Base-by-base conservation (phyloP, 1,284 basidiomycete genomes). In the Microbotryum intermedium region DNA sequence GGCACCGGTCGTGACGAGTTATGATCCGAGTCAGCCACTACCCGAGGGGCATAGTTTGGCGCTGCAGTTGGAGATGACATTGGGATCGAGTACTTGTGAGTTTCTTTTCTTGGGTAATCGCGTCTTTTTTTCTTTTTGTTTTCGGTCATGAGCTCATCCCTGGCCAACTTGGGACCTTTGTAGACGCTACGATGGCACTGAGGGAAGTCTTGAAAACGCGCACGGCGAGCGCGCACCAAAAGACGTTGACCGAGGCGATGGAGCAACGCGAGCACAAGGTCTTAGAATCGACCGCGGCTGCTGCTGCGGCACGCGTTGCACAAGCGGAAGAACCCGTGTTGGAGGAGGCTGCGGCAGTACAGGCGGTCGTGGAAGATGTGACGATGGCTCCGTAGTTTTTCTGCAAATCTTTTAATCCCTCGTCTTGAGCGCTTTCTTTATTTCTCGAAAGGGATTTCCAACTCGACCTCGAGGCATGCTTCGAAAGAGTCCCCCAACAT, bases 191-290 rank as follows among this genome's bases (percentile, higher is more conserved):
- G 4, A 97, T 97, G 92, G 91, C 91, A 5, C 74, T 97, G 65
- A 83, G 92, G 46, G 70, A 71, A 44, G 58, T 71, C 18, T 61
- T 71, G 56, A 91, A 92, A 76, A 87, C 86, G 45, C 90, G 93
- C 71, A 95, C 91, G 13, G 89, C 88, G 69, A 85, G 88, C 9
- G 88, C 90, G 74, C 85, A 84, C 73, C 90, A 94, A 75, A 87
- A 83, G 21, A 79, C 78, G 61, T 79, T 94, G 67, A 94, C 91
- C 20, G 80, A 80, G 61, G 80, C 80, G 45, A 86, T 88, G 42
- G 89, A 89, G 73, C 91, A 93, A 4, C 34, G 63, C 34, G 34
- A 39, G 34, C 34, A 39, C 13, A 18, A 39, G 34, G 34, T 18
- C 34, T 39, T 16, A 16, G 13, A 39, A 16, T 39, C 34, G 34